Percentiles rank a stretch among this genome's conserved stretches.
Evolutionary conservation across 108 stramenopile genomes (phyloP).

Genomic region (Skeletonema menzelii): DNA sequence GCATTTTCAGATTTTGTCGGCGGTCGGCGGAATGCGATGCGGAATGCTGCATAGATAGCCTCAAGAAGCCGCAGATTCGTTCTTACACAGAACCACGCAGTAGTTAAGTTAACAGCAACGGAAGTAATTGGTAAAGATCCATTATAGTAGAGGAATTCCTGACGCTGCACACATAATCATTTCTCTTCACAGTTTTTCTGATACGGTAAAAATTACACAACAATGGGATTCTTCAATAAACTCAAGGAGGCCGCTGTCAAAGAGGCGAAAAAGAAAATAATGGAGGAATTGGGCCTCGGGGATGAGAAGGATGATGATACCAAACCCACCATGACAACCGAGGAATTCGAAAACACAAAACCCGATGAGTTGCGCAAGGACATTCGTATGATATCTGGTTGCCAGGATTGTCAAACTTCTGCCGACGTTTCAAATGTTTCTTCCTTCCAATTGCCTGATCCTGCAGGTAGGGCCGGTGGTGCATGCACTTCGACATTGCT

Average conservation of each 20-base stretch:
- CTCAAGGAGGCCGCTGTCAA: slow-evolving; percentile 8
- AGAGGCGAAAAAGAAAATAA: slow-evolving; percentile 1
- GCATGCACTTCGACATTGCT: slow-evolving; percentile 89
- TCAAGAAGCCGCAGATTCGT: too few relatives aligned
- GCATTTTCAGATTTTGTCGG: too few relatives aligned
- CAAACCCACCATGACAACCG: slow-evolving; percentile 6
- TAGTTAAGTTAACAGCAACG: too few relatives aligned
- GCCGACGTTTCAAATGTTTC: slow-evolving; percentile 60
- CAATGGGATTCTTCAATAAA: slow-evolving; percentile 32
- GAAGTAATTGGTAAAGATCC: too few relatives aligned
- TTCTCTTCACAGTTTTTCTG: too few relatives aligned
- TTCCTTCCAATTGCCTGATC: slow-evolving; percentile 81
- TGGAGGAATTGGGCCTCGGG: slow-evolving; percentile 3
- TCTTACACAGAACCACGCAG: too few relatives aligned
- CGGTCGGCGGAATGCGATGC: too few relatives aligned
- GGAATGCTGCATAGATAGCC: too few relatives aligned
- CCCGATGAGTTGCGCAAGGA: slow-evolving; percentile 45
- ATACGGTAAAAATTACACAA: too few relatives aligned
- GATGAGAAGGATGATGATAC: neutral
- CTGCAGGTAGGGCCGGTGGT: slow-evolving; percentile 69
- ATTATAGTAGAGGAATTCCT: too few relatives aligned
- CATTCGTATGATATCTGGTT: slow-evolving; percentile 66
- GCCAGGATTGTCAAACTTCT: slow-evolving; percentile 57
- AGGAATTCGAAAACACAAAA: slow-evolving; percentile 22
- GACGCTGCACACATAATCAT: too few relatives aligned